A percentile compares a stretch with the other conserved stretches of the same genome.
Conservation (phyloP, 495 filamentous ascomycete genomes). For the Xylaria palmicola region DNA sequence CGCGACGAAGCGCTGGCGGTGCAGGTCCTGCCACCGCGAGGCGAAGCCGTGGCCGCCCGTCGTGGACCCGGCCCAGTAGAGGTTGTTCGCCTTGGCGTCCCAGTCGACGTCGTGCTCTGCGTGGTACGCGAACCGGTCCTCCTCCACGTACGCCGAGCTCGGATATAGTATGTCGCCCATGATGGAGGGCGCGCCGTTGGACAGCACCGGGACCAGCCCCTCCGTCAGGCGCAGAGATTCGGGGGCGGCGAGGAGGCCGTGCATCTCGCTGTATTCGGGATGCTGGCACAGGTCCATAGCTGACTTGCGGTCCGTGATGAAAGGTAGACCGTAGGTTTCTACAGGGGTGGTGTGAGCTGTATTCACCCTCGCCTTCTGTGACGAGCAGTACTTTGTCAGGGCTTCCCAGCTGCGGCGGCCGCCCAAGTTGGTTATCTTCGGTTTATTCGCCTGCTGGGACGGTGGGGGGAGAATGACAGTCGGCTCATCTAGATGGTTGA, state of each 20-base stretch:
- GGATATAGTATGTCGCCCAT: constrained; percentile 43
- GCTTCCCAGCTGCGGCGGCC: constrained; percentile 11
- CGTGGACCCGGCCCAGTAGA: constrained; percentile 54
- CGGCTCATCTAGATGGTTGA: constrained; percentile 78
- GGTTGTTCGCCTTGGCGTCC: constrained; percentile 37
- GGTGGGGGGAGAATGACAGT: constrained; percentile 58
- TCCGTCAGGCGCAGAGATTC: constrained; percentile 27
- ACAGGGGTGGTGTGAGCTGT: not conserved
- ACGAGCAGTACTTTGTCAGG: constrained; percentile 20
- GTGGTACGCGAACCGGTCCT: constrained; percentile 36
- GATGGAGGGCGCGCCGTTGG: constrained; percentile 34
- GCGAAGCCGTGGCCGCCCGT: constrained; percentile 43
- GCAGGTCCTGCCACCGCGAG: constrained; percentile 38
- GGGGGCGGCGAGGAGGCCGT: constrained; percentile 31
- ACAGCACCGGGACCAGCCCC: constrained; percentile 38
- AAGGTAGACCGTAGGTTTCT: constrained; percentile 25
- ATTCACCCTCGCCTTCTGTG: not conserved
- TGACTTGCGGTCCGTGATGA: constrained; percentile 21
- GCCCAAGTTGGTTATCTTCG: constrained; percentile 16
- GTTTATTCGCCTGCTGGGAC: constrained; percentile 15
- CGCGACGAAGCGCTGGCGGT: constrained; percentile 52
- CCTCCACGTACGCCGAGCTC: constrained; percentile 30
- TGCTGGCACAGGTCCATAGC: constrained; percentile 29
- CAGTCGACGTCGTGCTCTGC: constrained; percentile 37
- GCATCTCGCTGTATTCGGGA: constrained; percentile 25